Base-by-base conservation (phyloP, 352 stramenopile species). In the Globisporangium middletonii region DNA sequence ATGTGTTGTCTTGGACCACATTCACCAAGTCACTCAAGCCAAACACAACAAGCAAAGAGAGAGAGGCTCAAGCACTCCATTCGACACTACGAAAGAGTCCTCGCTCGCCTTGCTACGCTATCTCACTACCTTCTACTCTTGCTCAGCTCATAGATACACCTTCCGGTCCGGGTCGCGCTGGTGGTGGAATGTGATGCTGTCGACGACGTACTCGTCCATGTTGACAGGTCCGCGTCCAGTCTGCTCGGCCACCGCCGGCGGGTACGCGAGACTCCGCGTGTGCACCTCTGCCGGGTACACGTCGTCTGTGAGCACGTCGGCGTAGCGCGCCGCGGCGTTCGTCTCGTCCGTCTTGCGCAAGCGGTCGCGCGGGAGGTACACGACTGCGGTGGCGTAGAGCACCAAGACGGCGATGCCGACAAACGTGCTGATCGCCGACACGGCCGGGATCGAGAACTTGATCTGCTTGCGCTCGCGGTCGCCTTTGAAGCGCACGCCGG, bases 391-490 rank as follows among this genome's bases (percentile, higher is more conserved):
- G 1, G 54, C 53, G 15, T 77, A 57, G 9, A 69, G 28, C 26
- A 79, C 41, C 2, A 86, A 41, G 0, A 81, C 43, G 5, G n/a
- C 59, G 0, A 80, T 63, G 4, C 72, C 75, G 15, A 71, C 56
- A 42, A 75, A 77, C 11, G 75, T 80, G 15, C 72, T 72, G 48
- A 79, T 64, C 1, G 70, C 56, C 7, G 73, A 79, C 33, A 55
- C 66, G 0, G 73, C 23, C 2, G 73, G 64, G 19, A 83, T 68
- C 9, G 71, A 78, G 57, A 72, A 78, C 37, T 68, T 74, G 59
- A 83, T 78, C 57, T 79, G 65, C 50, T 77, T 79, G 23, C 55
- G 59, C 52, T 77, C 74, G 27, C 55, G 54, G 15, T 78, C 72
- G 4, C 74, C 72, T 7, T 67, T 53, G 38, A 83, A 68, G 1